phyloP scores from a whole-genome alignment of 331 rosid species.

The Acacia concinna region DNA sequence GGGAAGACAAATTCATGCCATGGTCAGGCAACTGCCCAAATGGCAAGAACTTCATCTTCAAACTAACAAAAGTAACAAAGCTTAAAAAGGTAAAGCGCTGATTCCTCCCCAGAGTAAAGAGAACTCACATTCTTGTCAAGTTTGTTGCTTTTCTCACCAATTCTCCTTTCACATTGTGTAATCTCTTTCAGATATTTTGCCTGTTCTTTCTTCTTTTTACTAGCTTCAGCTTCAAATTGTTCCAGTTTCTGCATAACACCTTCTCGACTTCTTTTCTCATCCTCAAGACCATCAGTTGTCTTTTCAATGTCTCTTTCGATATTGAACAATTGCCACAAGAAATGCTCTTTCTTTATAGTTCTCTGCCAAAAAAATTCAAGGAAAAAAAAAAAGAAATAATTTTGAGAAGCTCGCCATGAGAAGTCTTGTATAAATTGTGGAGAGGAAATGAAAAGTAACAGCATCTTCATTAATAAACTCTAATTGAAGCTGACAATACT shows the following conservation, averaged over 20 bases:
- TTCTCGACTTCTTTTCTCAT: conserved; percentile 54
- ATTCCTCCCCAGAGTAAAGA: neutral
- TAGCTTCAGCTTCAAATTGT: conserved; percentile 56
- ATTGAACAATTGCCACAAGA: conserved; percentile 63
- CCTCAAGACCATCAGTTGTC: conserved; percentile 57
- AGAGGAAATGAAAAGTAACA: neutral
- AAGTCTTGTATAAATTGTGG: conserved; percentile 3
- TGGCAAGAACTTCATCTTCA: neutral
- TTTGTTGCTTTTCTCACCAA: conserved; percentile 57
- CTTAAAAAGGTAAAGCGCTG: neutral
- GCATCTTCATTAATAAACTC: neutral
- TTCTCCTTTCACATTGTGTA: conserved; percentile 56
- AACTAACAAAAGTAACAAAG: neutral
- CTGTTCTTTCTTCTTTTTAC: conserved; percentile 66
- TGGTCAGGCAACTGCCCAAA: neutral
- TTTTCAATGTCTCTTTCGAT: conserved; percentile 59
- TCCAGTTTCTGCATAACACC: conserved; percentile 64
- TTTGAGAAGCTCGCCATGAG: neutral
- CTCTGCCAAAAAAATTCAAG: conserved; percentile 39
- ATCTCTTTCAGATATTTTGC: conserved; percentile 61
- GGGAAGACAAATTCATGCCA: neutral
- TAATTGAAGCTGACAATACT: conserved; percentile 7
- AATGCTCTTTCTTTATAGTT: conserved; percentile 64
- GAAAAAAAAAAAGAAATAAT: neutral
- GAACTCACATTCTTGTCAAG: conserved; percentile 72